phyloP scores from a whole-genome alignment of 352 stramenopile genomes.

The Hyaloperonospora arabidopsidis region DNA sequence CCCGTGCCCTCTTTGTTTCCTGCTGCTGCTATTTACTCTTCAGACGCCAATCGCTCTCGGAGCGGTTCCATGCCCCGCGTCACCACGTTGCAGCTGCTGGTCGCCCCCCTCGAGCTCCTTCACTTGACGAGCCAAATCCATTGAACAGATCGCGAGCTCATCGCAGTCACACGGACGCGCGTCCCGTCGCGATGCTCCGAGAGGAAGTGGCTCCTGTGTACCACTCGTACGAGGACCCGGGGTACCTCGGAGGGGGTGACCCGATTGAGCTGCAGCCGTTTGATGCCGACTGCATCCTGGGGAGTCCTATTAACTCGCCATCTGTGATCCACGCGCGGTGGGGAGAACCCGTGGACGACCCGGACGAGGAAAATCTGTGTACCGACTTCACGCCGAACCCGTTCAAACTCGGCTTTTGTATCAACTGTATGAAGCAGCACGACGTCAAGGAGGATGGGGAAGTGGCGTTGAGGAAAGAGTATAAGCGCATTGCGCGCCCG shows the following conservation, averaged over 20 bases:
- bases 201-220: constrained; percentile 46
- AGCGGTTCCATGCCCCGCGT: constrained; percentile 25
- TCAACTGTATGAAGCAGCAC: constrained; percentile 88
- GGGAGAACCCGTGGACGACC: constrained; percentile 75
- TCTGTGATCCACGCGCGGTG: constrained; percentile 81
- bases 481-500: constrained; percentile 75
- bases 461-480: constrained; percentile 62
- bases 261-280: constrained; percentile 57
- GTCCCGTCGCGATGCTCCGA: constrained; percentile 14
- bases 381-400: constrained; percentile 75
- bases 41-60: constrained; percentile 31
- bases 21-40: not conserved
- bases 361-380: constrained; percentile 74
- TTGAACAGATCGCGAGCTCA: constrained; percentile 20
- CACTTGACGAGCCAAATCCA: constrained; percentile 19
- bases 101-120: constrained; percentile 18
- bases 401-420: constrained; percentile 83
- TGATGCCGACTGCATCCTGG: constrained; percentile 72
- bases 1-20: constrained; percentile 10
- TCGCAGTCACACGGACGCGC: constrained; percentile 30
- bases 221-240: constrained; percentile 72
- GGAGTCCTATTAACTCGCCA: constrained; percentile 63
- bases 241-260: constrained; percentile 42
- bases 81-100: constrained; percentile 3
- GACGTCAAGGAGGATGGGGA: constrained; percentile 65